phyloP scores from a whole-genome alignment of 768 basidiomycete species.

The Macrolepiota albuminosa region DNA sequence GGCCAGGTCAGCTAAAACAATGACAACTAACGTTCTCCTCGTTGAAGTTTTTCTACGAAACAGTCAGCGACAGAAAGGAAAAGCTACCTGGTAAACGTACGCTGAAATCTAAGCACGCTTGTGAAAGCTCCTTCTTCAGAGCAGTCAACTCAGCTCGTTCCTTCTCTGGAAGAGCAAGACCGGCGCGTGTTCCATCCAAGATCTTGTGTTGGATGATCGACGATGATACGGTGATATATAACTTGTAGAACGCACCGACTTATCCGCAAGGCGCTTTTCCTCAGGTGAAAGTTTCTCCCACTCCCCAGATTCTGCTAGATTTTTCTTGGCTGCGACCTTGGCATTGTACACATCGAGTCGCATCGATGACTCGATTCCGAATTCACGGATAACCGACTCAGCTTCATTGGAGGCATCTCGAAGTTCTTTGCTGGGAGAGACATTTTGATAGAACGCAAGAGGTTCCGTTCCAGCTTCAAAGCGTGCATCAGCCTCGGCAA shows the following conservation, averaged over 20 bases:
- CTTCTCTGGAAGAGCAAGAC: slow-evolving; percentile 65
- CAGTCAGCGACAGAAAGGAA: not conserved
- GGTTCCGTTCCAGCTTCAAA: slow-evolving; percentile 52
- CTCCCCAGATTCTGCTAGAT: slow-evolving; percentile 55
- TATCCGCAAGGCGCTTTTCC: slow-evolving; percentile 74
- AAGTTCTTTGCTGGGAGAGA: slow-evolving; percentile 68
- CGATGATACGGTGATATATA: not conserved
- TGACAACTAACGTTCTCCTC: slow-evolving; percentile 64
- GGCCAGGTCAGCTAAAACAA: not conserved
- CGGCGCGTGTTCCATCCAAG: slow-evolving; percentile 75
- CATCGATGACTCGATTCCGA: slow-evolving; percentile 73
- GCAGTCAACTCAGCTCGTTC: slow-evolving; percentile 51
- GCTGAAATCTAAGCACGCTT: slow-evolving; percentile 73
- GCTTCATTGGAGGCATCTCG: slow-evolving; percentile 77
- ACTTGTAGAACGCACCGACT: slow-evolving; percentile 41
- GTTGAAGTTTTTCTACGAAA: slow-evolving; percentile 75
- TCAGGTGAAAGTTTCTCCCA: slow-evolving; percentile 63
- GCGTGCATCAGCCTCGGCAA: slow-evolving; percentile 57
- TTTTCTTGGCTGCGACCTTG: slow-evolving; percentile 64
- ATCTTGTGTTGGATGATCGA: slow-evolving; percentile 29
- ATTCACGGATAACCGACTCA: slow-evolving; percentile 67
- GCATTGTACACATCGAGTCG: slow-evolving; percentile 75
- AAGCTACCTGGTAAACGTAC: slow-evolving; percentile 34
- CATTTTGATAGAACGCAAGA: slow-evolving; percentile 77
- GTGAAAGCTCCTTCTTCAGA: slow-evolving; percentile 74